These are phyloP conservation scores for Botrytis fragariae DNA, from an alignment of 2,329 filamentous ascomycete species.

Conservation along the genomic window DNA sequence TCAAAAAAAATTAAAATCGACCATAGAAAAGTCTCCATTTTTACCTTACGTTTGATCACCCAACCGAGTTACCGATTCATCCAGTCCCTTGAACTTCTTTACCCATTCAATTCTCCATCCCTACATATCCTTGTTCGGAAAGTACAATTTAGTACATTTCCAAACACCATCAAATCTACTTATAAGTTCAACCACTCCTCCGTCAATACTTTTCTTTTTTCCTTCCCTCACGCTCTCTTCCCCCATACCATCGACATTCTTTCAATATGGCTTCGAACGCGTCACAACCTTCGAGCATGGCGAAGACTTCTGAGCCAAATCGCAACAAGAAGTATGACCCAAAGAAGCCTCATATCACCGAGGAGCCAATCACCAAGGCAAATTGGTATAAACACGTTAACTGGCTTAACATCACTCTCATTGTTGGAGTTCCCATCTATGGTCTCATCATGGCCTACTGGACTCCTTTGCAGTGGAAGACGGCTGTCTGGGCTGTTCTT, in stretches of 20 bases:
- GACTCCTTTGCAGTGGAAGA: slow-evolving; percentile 71
- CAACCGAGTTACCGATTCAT: slow-evolving; percentile 14
- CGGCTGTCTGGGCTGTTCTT: slow-evolving; percentile 66
- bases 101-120: not conserved
- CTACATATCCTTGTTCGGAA: slow-evolving; percentile 12
- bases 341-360: slow-evolving; percentile 82
- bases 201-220: not conserved
- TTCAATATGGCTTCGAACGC: slow-evolving; percentile 20
- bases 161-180: not conserved
- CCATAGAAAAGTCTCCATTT: not conserved
- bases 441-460: slow-evolving; percentile 74
- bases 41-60: slow-evolving; percentile 9
- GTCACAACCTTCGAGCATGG: slow-evolving; percentile 33
- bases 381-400: slow-evolving; percentile 95
- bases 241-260: slow-evolving; percentile 22
- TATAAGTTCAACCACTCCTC: slow-evolving; percentile 16
- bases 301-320: slow-evolving; percentile 32
- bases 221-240: slow-evolving; percentile 5
- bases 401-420: slow-evolving; percentile 85
- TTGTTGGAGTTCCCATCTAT: slow-evolving; percentile 71
- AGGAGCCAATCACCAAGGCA: slow-evolving; percentile 71
- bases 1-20: not conserved
- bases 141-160: slow-evolving; percentile 4
- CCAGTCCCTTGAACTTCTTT: slow-evolving; percentile 6
- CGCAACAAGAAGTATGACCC: slow-evolving; percentile 47